Conservation (phyloP, 441 rosid species). For the Erodium texanum region DNA sequence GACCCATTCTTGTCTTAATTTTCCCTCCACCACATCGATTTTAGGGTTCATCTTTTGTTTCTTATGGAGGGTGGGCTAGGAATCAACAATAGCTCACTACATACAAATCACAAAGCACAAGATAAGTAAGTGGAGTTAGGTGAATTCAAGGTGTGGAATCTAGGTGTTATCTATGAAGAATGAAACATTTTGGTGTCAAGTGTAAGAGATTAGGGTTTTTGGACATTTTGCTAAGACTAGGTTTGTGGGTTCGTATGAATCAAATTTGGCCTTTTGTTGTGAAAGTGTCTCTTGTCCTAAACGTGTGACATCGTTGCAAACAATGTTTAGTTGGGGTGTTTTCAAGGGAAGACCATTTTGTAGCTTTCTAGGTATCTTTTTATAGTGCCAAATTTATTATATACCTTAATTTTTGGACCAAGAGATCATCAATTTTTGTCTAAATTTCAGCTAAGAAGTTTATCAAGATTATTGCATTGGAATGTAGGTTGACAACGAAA, state of each 20-base stretch:
- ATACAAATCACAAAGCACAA: conserved; percentile 5
- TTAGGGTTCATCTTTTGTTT: not conserved
- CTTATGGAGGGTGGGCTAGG: conserved; percentile 5
- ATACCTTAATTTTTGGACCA: not conserved
- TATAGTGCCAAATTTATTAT: not conserved
- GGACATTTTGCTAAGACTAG: not conserved
- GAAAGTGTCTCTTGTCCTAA: conserved; percentile 23
- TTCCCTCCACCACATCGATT: not conserved
- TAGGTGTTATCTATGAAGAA: conserved; percentile 13
- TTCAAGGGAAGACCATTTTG: conserved; percentile 24
- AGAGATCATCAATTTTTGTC: not conserved
- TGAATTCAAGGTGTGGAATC: conserved; percentile 15
- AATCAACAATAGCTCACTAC: conserved; percentile 14
- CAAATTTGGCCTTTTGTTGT: conserved; percentile 10
- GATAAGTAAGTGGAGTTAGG: not conserved
- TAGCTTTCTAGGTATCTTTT: conserved; percentile 8
- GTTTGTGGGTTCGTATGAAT: conserved; percentile 1
- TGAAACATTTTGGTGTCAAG: conserved; percentile 1
- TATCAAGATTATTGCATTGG: not conserved
- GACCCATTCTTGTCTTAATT: not conserved
- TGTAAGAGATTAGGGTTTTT: not conserved
- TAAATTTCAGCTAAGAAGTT: not conserved
- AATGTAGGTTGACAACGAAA: not conserved
- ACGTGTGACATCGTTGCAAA: conserved; percentile 17
- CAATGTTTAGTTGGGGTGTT: conserved; percentile 27